phyloP scores from a whole-genome alignment of 129 eudicot genomes.

The Daucus carota region DNA sequence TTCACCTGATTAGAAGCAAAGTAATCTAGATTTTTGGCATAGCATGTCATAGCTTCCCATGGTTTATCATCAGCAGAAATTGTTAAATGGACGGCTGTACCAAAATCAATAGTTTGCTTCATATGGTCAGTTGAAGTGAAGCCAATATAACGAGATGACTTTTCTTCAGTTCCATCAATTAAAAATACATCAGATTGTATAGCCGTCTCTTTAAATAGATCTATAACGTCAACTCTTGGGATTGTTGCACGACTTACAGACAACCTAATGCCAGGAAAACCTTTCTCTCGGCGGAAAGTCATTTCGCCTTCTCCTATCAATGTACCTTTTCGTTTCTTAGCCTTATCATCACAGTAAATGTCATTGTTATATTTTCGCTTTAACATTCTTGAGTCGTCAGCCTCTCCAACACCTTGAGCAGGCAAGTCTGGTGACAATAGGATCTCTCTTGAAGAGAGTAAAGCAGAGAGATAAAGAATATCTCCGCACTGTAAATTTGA shows the following conservation, averaged over 20 bases:
- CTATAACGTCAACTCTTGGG: constrained; percentile 34
- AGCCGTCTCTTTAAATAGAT: constrained; percentile 25
- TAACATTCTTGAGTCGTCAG: constrained; percentile 53
- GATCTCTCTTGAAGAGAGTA: constrained; percentile 57
- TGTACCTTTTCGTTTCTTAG: constrained; percentile 42
- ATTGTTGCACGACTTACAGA: constrained; percentile 38
- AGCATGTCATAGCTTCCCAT: constrained; percentile 77
- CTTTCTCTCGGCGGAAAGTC: constrained; percentile 67
- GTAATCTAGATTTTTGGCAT: constrained; percentile 30
- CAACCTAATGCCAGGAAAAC: constrained; percentile 79
- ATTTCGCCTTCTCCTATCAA: constrained; percentile 48
- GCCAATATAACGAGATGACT: constrained; percentile 21
- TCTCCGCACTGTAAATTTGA: constrained; percentile 84
- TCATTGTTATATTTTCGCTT: constrained; percentile 51
- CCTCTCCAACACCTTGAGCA: constrained; percentile 80
- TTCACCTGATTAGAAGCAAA: constrained; percentile 23
- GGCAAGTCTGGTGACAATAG: constrained; percentile 63
- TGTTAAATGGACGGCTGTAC: constrained; percentile 16
- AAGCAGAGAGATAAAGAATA: constrained; percentile 53
- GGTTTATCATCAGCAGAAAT: constrained; percentile 32
- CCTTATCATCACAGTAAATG: constrained; percentile 21
- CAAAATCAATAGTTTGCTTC: constrained; percentile 22
- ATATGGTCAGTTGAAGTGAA: constrained; percentile 17
- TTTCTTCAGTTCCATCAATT: constrained; percentile 15
- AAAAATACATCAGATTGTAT: not conserved